Evolutionary conservation across 2,329 filamentous ascomycete genomes (phyloP).

Genomic region (Biscogniauxia mediterranea): DNA sequence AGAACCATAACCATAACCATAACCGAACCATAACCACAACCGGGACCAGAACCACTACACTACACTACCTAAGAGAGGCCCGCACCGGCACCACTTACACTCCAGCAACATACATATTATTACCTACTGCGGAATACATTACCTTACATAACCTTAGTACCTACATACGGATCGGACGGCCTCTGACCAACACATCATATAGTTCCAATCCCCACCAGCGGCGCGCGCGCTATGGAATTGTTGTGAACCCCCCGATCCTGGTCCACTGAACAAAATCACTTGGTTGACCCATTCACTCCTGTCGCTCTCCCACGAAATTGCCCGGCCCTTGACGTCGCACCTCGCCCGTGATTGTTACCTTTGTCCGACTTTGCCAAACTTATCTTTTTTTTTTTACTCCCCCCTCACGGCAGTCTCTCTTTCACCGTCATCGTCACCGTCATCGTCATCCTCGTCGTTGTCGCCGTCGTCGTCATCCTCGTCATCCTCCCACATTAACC

Average conservation of each 20-base stretch:
- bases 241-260: slow-evolving; percentile 1
- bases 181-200: background rate
- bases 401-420: slow-evolving; percentile 3
- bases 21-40: too few relatives aligned
- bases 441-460: too few relatives aligned
- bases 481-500: slow-evolving; percentile 2
- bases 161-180: too few relatives aligned
- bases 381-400: slow-evolving; percentile 9
- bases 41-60: too few relatives aligned
- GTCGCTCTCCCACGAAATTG: slow-evolving; percentile 13
- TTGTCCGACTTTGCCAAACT: slow-evolving; percentile 22
- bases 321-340: slow-evolving; percentile 22
- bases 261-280: slow-evolving; percentile 8
- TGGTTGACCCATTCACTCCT: slow-evolving; percentile 14
- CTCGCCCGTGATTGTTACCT: slow-evolving; percentile 21
- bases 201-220: background rate
- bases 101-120: too few relatives aligned
- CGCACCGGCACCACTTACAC: too few relatives aligned
- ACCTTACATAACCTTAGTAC: too few relatives aligned
- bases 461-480: slow-evolving; percentile 2
- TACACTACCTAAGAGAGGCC: too few relatives aligned
- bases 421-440: background rate
- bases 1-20: too few relatives aligned
- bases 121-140: too few relatives aligned
- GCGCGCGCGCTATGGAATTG: background rate